Conservation (phyloP, 768 basidiomycete species). For the Termitomyces sp. region DNA sequence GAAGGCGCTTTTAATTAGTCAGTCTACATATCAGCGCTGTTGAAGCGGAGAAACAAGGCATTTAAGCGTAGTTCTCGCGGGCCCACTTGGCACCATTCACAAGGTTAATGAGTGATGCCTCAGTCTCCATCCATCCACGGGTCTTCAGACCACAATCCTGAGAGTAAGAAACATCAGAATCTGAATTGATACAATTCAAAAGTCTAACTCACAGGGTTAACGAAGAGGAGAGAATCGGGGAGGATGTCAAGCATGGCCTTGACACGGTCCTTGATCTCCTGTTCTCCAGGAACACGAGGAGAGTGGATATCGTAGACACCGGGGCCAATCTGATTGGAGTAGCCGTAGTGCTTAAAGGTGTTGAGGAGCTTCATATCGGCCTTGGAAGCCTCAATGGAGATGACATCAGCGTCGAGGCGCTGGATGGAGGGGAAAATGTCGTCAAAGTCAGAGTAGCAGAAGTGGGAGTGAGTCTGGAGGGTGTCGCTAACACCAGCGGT, state of each 20-base stretch:
- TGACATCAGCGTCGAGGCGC: conserved; percentile 95
- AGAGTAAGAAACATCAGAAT: conserved; percentile 6
- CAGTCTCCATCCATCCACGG: conserved; percentile 97
- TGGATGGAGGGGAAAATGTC: conserved; percentile 98
- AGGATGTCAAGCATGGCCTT: conserved; percentile 78
- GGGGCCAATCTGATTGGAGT: conserved; percentile 96
- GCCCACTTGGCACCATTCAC: conserved; percentile 94
- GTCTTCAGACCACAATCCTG: conserved; percentile 98
- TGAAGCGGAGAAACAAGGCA: conserved; percentile 64
- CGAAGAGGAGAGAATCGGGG: conserved; percentile 73
- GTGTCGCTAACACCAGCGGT: conserved; percentile 93
- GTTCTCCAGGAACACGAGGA: conserved; percentile 88
- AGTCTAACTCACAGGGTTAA: conserved; percentile 65
- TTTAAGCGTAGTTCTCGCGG: conserved; percentile 74
- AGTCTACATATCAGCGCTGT: conserved; percentile 70
- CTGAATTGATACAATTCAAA: neutral
- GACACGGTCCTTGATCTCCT: conserved; percentile 94
- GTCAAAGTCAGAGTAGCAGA: conserved; percentile 98
- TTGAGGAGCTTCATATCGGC: conserved; percentile 95
- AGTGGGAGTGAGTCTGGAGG: conserved; percentile 98
- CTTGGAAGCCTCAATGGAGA: conserved; percentile 98
- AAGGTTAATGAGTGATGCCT: conserved; percentile 81
- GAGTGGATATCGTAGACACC: conserved; percentile 99
- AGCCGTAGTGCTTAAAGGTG: conserved; percentile 92
- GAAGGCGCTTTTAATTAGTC: conserved; percentile 45